Evolutionary conservation across 495 filamentous ascomycete genomes (phyloP), one percentile per base, ranked within the genome.

Genomic region (Penicillium angulare): DNA sequence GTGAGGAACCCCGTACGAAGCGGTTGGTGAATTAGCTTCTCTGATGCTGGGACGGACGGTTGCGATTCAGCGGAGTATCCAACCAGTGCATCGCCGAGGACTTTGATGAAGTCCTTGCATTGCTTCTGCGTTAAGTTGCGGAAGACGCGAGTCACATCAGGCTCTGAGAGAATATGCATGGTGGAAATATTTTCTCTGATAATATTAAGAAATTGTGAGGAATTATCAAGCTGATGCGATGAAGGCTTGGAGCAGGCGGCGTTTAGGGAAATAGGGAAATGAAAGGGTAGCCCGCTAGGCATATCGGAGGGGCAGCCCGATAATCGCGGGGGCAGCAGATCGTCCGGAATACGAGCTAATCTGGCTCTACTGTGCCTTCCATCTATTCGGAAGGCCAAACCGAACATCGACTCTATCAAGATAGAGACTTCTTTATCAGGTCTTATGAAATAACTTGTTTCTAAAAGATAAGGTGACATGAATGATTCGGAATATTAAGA

Each of bases 1-100:
- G 73, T 80, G 26, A 74, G 75, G 48, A 92, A 79, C 2, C 82
- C 76, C 2, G 85, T 87, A 29, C 92, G 83, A 45, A 85, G 79
- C 4, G 92, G 92, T 60, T 96, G 90, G 53, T 89, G 85, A 40
- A 80, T 76, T 9, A 57, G 49, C 24, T 55, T 59, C 16, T 65
- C 60, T 16, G 52, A 47, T 29, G 32, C 58, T 27, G 61, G 52
- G 7, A 52, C 40, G 21, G 40, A 23, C 10, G 59, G 51, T 15
- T 36, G 57, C 8, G 59, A 55, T 43, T 74, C 63, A 7, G 59
- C 50, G 6, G 66, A 66, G 26, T 69, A 64, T n/a, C 56, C 47
- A 8, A 57, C 44, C 6, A 76, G 52, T 3, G 67, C 60, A 17
- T 67, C 47, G 32, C 62, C 50, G 1, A 77, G 60, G 5, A 50